Evolutionary conservation across 768 basidiomycete species (phyloP), one percentile per base, ranked within the genome.

Genomic region (Pleurotus ostreatus): DNA sequence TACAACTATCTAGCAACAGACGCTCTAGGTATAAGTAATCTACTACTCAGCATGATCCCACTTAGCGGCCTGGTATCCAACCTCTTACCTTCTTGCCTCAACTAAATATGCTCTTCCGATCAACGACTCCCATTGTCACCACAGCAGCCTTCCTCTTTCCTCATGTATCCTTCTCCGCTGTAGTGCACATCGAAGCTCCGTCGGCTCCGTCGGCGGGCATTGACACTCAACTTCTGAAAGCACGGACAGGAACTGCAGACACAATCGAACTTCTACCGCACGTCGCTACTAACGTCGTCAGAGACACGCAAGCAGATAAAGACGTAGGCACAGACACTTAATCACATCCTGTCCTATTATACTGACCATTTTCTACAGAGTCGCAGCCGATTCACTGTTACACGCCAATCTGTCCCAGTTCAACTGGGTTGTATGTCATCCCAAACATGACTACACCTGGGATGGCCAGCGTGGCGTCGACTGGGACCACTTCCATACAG

Each of bases 371-470:
- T 40, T 4, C 7, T 26, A 13, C 38, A 60, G 59, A 39, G 30
- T n/a, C 59, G 59, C 11, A 22, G 49, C 40, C 12, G 55, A 30
- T 60, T 46, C 46, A 60, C 59, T 6, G 18, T 18, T 54, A 25
- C 38, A 25, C 8, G 12, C 45, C 16, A 13, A 54, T 18, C 22
- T 59, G 30, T 41, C 58, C 20, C 20, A 46, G 16, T 61, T 61
- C 59, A 61, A 61, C 49, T 56, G 44, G 26, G 44, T 61, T 13
- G 39, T 55, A 22, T 61, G 60, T 38, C 59, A 61, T 23, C 54
- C 59, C 18, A 30, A 59, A 6, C 60, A 61, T 44, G 22, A 20
- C 11, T 46, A 49, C 44, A 41, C 59, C 20, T 61, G 37, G n/a
- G 60, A 59, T 44, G 60, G 60, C 41, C 51, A 23, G 7, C 39